Base-by-base conservation (phyloP, 139 green algal genomes). In the Raphidocelis subcapitata region DNA sequence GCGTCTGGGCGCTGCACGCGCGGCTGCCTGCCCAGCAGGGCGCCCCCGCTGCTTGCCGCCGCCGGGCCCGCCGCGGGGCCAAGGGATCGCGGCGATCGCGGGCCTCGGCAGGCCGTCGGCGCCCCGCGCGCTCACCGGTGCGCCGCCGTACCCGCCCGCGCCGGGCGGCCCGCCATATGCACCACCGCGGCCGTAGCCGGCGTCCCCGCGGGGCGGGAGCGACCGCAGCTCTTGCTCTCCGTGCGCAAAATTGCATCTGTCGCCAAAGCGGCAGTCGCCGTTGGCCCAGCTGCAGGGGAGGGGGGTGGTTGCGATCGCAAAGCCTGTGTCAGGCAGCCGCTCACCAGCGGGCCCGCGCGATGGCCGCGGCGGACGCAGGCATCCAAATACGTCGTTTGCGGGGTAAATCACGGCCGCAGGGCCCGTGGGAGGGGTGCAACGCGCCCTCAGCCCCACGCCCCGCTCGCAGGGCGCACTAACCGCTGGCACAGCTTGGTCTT, bases 201-300 rank as follows among this genome's bases (percentile, higher is more conserved):
- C 54, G 54, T 61, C 74, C 31, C 75, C 80, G 20, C 75, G 66
- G 5, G 80, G 77, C 1, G 88, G 87, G 32, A 93, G 65, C 49
- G 79, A 81, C 33, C 93, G 68, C 23, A 98, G 85, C 83, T 98
- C 92, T 18, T 91, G 71, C 29, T 98, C 92, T 10, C 94, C 94
- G 55, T 98, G 94, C 1, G 94, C 94, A 82, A 98, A 98, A 75
- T 98, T 97, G 83, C 94, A 98, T 41, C 90, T 73, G 59, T 95
- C 90, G 33, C 92, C 94, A 75, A 97, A 98, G 0, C 92, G 80
- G 74, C 94, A 98, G 46, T 94, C 81, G 20, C 92, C 92, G n/a
- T 85, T 76, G 52, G 89, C 64, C 91, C 91, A 96, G 69, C 91
- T 95, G 82, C 56, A 70, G 31, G 12, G 15, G 3, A 15, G 8